Conservation (phyloP, 345 rosid species). For the Linum trigynum region DNA sequence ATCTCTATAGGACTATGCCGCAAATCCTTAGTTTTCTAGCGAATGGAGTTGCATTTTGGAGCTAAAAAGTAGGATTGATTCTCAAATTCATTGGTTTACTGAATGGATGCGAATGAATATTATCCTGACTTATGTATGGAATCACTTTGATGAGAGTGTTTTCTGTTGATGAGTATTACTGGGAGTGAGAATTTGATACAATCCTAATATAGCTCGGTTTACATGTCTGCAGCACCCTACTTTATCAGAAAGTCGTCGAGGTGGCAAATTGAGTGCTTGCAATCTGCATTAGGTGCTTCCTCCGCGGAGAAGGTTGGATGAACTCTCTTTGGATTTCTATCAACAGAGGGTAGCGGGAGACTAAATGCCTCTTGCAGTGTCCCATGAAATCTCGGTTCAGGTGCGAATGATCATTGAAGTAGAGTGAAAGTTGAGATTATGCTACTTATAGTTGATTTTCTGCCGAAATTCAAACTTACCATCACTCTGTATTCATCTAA, state of each 20-base stretch:
- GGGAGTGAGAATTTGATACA: too few relatives aligned
- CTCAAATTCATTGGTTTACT: too few relatives aligned
- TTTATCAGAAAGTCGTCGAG: background rate
- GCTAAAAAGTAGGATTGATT: too few relatives aligned
- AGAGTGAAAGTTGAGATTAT: background rate
- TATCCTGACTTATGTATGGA: too few relatives aligned
- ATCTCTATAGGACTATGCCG: background rate
- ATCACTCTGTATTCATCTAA: background rate
- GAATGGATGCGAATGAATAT: too few relatives aligned
- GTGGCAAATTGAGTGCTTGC: background rate
- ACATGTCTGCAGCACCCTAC: background rate
- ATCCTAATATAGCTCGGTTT: too few relatives aligned
- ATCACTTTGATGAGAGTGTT: too few relatives aligned
- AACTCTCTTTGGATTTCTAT: background rate
- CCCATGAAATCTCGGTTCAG: background rate
- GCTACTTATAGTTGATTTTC: background rate
- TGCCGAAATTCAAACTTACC: background rate
- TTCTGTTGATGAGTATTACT: too few relatives aligned
- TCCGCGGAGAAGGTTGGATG: background rate
- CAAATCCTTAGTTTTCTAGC: background rate
- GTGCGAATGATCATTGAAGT: background rate
- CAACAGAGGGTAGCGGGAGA: background rate
- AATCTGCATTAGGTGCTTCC: background rate
- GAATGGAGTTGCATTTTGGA: too few relatives aligned
- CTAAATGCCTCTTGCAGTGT: background rate